Conservation (phyloP, 345 rosid species). For the Euclidium syriacum region DNA sequence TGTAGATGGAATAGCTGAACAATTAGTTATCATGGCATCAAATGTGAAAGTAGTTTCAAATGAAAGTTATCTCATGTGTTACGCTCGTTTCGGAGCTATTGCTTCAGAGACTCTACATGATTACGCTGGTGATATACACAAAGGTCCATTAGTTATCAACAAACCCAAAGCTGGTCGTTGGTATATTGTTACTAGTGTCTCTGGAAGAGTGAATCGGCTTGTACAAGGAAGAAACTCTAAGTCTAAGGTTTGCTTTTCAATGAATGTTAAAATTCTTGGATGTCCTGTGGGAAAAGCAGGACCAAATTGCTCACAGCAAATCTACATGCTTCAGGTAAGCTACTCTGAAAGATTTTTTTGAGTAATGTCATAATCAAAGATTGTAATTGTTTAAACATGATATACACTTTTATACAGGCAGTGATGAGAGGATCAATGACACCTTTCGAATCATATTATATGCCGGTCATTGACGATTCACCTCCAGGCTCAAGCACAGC, state of each 20-base stretch:
- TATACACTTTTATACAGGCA: constrained; percentile 59
- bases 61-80: constrained; percentile 47
- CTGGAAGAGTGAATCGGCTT: constrained; percentile 32
- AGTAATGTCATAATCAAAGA: constrained; percentile 8
- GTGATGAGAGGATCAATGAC: constrained; percentile 49
- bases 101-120: constrained; percentile 61
- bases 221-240: constrained; percentile 28
- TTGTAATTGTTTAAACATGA: neutral
- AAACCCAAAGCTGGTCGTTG: constrained; percentile 76
- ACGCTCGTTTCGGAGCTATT: constrained; percentile 73
- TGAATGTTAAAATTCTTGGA: constrained; percentile 50
- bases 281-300: constrained; percentile 89
- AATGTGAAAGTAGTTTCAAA: constrained; percentile 41
- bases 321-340: constrained; percentile 65
- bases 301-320: constrained; percentile 56
- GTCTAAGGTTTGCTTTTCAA: constrained; percentile 59
- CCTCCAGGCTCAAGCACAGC: constrained; percentile 46
- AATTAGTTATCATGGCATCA: constrained; percentile 40
- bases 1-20: constrained; percentile 55
- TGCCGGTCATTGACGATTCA: constrained; percentile 51
- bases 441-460: constrained; percentile 76
- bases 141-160: constrained; percentile 51
- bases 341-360: neutral
- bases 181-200: constrained; percentile 57
- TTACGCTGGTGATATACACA: constrained; percentile 56